These are phyloP conservation scores for Lentinula edodes DNA, from an alignment of 768 basidiomycete species.

Conservation along the genomic window DNA sequence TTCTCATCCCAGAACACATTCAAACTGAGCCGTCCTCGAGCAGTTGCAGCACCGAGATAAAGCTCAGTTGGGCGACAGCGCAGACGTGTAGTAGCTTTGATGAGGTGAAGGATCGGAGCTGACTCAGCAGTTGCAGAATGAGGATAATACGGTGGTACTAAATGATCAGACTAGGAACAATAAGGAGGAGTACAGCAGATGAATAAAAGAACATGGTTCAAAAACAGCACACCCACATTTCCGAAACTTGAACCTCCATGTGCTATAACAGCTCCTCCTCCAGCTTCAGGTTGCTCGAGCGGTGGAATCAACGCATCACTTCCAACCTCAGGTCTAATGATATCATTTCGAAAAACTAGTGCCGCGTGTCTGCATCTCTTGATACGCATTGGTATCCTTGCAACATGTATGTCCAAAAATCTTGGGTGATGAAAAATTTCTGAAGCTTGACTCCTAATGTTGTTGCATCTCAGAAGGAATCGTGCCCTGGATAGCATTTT, in stretches of 20 bases:
- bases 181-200: not conserved
- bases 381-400: conserved; percentile 19
- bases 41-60: conserved; percentile 22
- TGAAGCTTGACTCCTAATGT: conserved; percentile 30
- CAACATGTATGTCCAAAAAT: conserved; percentile 34
- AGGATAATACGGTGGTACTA: conserved; percentile 6
- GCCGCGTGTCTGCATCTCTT: conserved; percentile 17
- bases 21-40: conserved; percentile 15
- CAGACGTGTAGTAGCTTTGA: conserved; percentile 13
- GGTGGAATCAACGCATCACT: conserved; percentile 7
- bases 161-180: conserved; percentile 12
- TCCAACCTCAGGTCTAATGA: conserved; percentile 10
- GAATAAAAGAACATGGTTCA: not conserved
- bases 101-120: conserved; percentile 16
- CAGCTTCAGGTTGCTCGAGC: conserved; percentile 5
- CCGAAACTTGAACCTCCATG: conserved; percentile 35
- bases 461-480: conserved; percentile 38
- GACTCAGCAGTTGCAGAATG: not conserved
- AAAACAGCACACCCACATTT: conserved; percentile 27
- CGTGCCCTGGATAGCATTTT: conserved; percentile 39
- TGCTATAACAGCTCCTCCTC: conserved; percentile 17
- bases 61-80: conserved; percentile 26
- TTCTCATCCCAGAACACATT: conserved; percentile 24
- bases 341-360: conserved; percentile 15
- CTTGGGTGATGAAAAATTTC: conserved; percentile 37